These are phyloP conservation scores for Rhinocladiella similis DNA, from an alignment of 2,329 filamentous ascomycete species.

Conservation along the genomic window DNA sequence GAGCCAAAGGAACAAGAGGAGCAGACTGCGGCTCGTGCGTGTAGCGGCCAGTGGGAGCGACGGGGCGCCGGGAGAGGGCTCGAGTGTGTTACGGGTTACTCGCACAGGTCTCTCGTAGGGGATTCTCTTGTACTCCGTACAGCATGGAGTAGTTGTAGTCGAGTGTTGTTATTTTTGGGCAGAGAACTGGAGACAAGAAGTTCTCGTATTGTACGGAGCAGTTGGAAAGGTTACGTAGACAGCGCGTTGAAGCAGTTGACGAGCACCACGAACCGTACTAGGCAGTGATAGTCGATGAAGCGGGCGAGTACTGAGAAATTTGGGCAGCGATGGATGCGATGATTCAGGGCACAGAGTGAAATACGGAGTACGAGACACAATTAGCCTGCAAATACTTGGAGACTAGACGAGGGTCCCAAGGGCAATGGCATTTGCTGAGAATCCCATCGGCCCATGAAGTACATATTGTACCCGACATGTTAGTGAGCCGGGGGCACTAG, in stretches of 20 bases:
- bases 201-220: not conserved
- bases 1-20: not conserved
- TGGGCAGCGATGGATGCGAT: not conserved
- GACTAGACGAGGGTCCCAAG: not conserved
- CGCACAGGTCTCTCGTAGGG: too few relatives aligned
- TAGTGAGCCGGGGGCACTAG: too few relatives aligned
- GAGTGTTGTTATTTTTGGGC: too few relatives aligned
- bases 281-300: too few relatives aligned
- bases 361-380: too few relatives aligned
- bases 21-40: not conserved
- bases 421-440: not conserved
- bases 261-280: too few relatives aligned
- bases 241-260: too few relatives aligned
- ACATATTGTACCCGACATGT: too few relatives aligned
- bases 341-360: not conserved
- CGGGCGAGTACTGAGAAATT: too few relatives aligned
- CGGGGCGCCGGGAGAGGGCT: not conserved
- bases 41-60: not conserved
- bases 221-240: not conserved
- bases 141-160: too few relatives aligned
- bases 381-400: not conserved
- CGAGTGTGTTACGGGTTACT: not conserved
- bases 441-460: not conserved
- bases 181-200: too few relatives aligned
- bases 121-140: not conserved